Conservation (phyloP, 2,329 filamentous ascomycete genomes). For the Lachnellula willkommii region DNA sequence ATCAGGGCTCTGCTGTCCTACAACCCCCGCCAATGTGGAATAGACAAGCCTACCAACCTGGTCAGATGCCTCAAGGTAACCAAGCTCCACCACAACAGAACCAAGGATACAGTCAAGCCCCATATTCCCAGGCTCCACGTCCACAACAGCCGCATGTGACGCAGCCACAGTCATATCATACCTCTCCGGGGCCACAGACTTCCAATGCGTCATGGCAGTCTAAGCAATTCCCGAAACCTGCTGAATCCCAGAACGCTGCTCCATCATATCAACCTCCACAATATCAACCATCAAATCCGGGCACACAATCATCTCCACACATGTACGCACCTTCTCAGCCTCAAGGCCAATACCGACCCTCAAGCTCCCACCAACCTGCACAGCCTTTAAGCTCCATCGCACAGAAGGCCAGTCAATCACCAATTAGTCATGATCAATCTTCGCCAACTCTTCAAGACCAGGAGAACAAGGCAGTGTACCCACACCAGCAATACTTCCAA, state of each 20-base stretch:
- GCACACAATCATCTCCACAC: background rate
- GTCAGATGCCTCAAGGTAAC: slow-evolving; percentile 3
- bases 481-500: slow-evolving; percentile 25
- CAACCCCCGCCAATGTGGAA: slow-evolving; percentile 21
- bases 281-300: background rate
- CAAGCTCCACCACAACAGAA: background rate
- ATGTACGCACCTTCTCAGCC: background rate
- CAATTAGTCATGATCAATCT: background rate
- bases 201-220: background rate
- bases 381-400: background rate
- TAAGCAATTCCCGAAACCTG: background rate
- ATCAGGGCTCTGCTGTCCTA: slow-evolving; percentile 12
- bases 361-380: background rate
- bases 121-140: slow-evolving; percentile 1
- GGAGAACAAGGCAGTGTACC: slow-evolving; percentile 17
- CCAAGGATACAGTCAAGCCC: background rate
- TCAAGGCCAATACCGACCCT: background rate
- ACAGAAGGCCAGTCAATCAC: background rate
- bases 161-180: background rate
- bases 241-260: background rate
- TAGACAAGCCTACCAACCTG: slow-evolving; percentile 12
- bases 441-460: background rate
- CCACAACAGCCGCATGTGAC: background rate
- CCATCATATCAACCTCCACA: background rate
- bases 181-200: background rate